Percentiles rank a stretch among this genome's conserved stretches.
These are phyloP conservation scores for Cutaneotrichosporon cutaneum DNA, from an alignment of 1,284 basidiomycete species.

Conservation along the genomic window DNA sequence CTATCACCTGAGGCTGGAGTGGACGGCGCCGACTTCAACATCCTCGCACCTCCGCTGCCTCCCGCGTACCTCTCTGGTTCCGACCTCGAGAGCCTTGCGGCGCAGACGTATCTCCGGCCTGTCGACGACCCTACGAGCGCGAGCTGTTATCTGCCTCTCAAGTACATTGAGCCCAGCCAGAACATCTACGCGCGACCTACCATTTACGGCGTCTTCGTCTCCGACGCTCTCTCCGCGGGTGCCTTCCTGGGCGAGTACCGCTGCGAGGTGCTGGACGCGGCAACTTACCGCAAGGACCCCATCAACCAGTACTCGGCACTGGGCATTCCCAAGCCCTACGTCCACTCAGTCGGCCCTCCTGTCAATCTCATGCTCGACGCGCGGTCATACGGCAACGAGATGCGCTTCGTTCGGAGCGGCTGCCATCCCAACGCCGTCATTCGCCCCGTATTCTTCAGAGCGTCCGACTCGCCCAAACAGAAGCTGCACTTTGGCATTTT, in stretches of 20 bases:
- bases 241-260: slow-evolving; percentile 48
- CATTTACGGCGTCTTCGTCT: slow-evolving; percentile 47
- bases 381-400: slow-evolving; percentile 70
- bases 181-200: slow-evolving; percentile 44
- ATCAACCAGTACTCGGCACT: slow-evolving; percentile 59
- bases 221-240: slow-evolving; percentile 31
- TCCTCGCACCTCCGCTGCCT: slow-evolving; percentile 51
- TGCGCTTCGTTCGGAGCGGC: slow-evolving; percentile 74
- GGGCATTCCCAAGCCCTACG: slow-evolving; percentile 63
- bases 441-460: slow-evolving; percentile 63
- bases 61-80: slow-evolving; percentile 44
- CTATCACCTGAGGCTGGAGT: slow-evolving; percentile 39
- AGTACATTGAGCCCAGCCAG: slow-evolving; percentile 34
- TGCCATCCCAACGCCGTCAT: slow-evolving; percentile 88
- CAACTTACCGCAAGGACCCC: slow-evolving; percentile 53
- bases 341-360: slow-evolving; percentile 76
- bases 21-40: slow-evolving; percentile 54
- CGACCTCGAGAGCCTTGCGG: slow-evolving; percentile 33
- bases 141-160: slow-evolving; percentile 42
- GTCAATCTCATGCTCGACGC: slow-evolving; percentile 80
- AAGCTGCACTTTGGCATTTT: slow-evolving; percentile 78
- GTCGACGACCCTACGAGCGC: slow-evolving; percentile 32
- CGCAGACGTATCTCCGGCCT: slow-evolving; percentile 30
- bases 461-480: slow-evolving; percentile 31
- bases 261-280: slow-evolving; percentile 46